Evolutionary conservation across 2,329 filamentous ascomycete genomes (phyloP).

Genomic region (Diaporthe sp.): DNA sequence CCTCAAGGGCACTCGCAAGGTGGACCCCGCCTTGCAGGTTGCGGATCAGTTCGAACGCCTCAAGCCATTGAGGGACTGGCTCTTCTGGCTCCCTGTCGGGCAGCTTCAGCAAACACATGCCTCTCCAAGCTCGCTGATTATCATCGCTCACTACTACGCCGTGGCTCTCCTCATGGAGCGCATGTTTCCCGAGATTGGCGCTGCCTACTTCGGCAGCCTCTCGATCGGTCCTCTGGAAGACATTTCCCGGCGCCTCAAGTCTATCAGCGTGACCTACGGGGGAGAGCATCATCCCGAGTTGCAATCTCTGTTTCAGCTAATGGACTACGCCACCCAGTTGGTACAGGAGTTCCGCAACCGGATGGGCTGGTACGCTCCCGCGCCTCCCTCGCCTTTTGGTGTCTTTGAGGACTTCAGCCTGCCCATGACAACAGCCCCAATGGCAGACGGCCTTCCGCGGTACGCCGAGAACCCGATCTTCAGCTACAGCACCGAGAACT

Average conservation of each 20-base stretch:
- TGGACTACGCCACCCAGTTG: slow-evolving; percentile 78
- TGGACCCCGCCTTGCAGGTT: slow-evolving; percentile 75
- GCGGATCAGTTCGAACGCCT: slow-evolving; percentile 91
- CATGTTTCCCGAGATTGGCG: slow-evolving; percentile 90
- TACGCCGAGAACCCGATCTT: slow-evolving; percentile 68
- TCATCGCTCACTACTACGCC: slow-evolving; percentile 92
- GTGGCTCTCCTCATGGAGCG: slow-evolving; percentile 89
- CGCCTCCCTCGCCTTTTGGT: slow-evolving; percentile 58
- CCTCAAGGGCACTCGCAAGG: slow-evolving; percentile 77
- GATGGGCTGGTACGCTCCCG: slow-evolving; percentile 74
- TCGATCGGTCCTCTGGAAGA: slow-evolving; percentile 86
- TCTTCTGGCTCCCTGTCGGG: slow-evolving; percentile 93
- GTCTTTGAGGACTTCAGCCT: slow-evolving; percentile 48
- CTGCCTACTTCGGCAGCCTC: slow-evolving; percentile 86
- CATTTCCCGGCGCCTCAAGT: slow-evolving; percentile 80
- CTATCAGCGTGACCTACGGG: slow-evolving; percentile 70
- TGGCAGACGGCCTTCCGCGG: slow-evolving; percentile 51
- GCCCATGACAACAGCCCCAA: slow-evolving; percentile 48
- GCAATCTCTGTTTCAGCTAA: slow-evolving; percentile 65
- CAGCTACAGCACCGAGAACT: slow-evolving; percentile 72
- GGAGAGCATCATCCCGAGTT: slow-evolving; percentile 69
- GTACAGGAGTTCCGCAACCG: slow-evolving; percentile 75
- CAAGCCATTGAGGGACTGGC: slow-evolving; percentile 88
- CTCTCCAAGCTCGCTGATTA: slow-evolving; percentile 81
- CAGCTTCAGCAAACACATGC: slow-evolving; percentile 81